These are phyloP conservation scores for Colletotrichum truncatum DNA, from an alignment of 2,329 filamentous ascomycete species.

Conservation along the genomic window DNA sequence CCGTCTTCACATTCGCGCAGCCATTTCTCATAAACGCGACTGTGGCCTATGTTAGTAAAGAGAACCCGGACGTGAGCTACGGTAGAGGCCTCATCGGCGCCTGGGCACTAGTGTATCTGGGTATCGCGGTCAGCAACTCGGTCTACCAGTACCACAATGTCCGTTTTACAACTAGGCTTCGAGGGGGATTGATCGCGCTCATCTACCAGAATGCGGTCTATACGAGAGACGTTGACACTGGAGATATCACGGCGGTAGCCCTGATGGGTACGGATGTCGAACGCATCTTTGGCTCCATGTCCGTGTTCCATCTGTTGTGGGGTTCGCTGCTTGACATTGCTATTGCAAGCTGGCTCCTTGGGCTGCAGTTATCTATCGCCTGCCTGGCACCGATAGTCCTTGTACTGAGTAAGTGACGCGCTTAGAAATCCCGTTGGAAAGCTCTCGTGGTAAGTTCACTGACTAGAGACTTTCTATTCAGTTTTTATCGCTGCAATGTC, in stretches of 20 bases:
- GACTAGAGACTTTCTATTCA: background rate
- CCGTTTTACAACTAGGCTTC: constrained; percentile 35
- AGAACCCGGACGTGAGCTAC: constrained; percentile 22
- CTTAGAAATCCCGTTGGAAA: too few relatives aligned
- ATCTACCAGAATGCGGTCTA: constrained; percentile 36
- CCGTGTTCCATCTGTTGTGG: constrained; percentile 40
- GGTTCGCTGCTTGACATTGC: constrained; percentile 37
- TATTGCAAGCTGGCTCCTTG: constrained; percentile 40
- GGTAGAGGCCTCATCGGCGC: constrained; percentile 41
- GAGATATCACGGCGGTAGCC: constrained; percentile 39
- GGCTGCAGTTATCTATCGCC: constrained; percentile 38
- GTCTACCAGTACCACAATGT: constrained; percentile 36
- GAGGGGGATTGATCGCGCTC: constrained; percentile 35
- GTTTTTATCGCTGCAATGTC: constrained; percentile 34
- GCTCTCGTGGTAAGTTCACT: too few relatives aligned
- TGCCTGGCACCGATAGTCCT: constrained; percentile 37
- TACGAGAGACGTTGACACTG: constrained; percentile 33
- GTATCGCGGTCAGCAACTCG: constrained; percentile 38
- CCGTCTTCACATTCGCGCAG: constrained; percentile 40
- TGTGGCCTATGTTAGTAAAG: constrained; percentile 32
- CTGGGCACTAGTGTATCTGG: constrained; percentile 41
- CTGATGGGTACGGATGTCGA: constrained; percentile 46
- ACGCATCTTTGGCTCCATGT: constrained; percentile 36
- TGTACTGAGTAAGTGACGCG: constrained; percentile 21
- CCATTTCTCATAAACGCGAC: constrained; percentile 40